A percentile compares a stretch with the other conserved stretches of the same genome.
These are phyloP conservation scores for Nyctanthes arbortristis DNA, from an alignment of 257 asterid genomes.

Conservation along the genomic window DNA sequence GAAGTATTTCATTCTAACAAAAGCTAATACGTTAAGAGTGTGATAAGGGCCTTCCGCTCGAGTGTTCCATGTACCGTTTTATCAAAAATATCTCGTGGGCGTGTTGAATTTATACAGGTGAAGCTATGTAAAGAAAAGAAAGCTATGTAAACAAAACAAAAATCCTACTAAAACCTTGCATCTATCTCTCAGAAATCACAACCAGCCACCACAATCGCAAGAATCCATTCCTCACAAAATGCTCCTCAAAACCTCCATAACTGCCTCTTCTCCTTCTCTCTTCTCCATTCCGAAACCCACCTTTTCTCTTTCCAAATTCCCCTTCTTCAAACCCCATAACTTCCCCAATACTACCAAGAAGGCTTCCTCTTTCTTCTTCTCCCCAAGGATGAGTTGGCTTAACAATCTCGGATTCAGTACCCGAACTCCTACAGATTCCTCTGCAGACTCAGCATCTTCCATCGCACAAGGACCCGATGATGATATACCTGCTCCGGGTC, in stretches of 20 bases:
- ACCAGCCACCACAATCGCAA: too few relatives aligned
- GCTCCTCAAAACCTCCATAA: constrained; percentile 46
- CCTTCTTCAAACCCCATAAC: constrained; percentile 33
- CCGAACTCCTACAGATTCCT: constrained; percentile 48
- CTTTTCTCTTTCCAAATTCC: constrained; percentile 34
- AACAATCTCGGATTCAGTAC: constrained; percentile 75
- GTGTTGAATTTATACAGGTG: too few relatives aligned
- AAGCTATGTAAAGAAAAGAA: too few relatives aligned
- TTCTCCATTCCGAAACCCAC: constrained; percentile 39
- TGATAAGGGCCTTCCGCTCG: too few relatives aligned
- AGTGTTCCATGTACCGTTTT: too few relatives aligned
- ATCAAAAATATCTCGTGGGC: too few relatives aligned
- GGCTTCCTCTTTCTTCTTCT: constrained; percentile 26
- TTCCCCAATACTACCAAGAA: constrained; percentile 28
- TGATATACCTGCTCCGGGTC: constrained; percentile 75
- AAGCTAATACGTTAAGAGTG: too few relatives aligned
- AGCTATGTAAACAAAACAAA: too few relatives aligned
- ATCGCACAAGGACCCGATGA: constrained; percentile 78
- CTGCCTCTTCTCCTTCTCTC: constrained; percentile 35
- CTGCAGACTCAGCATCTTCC: constrained; percentile 56
- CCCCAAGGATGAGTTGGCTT: constrained; percentile 69
- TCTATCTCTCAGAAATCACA: too few relatives aligned
- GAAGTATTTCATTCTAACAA: too few relatives aligned
- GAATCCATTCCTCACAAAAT: constrained; percentile 41
- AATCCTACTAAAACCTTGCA: too few relatives aligned